Conservation (phyloP, 768 basidiomycete species). For the Mycena olivaceomarginata region DNA sequence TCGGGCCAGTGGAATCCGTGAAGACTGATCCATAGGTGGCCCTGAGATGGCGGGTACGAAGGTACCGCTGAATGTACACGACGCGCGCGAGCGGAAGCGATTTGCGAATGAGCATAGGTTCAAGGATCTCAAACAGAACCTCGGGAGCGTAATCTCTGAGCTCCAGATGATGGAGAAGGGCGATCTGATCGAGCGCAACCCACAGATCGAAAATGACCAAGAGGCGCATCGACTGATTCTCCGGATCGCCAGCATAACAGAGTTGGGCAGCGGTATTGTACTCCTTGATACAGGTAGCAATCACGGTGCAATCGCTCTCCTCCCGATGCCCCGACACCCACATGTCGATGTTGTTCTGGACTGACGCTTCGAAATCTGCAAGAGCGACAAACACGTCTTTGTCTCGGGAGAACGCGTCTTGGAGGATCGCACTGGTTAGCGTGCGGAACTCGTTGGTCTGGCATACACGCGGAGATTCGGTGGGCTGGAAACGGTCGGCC, state of each 20-base stretch:
- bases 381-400: constrained; percentile 16
- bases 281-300: constrained; percentile 50
- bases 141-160: constrained; percentile 67
- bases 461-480: constrained; percentile 12
- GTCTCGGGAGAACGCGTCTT: constrained; percentile 1
- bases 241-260: constrained; percentile 58
- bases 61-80: constrained; percentile 50
- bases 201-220: constrained; percentile 69
- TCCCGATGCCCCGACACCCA: background rate
- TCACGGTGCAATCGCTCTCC: constrained; percentile 40
- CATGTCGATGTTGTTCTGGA: constrained; percentile 16
- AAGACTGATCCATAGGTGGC: constrained; percentile 56
- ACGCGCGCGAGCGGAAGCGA: constrained; percentile 52
- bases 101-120: constrained; percentile 62
- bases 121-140: constrained; percentile 58
- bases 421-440: constrained; percentile 7
- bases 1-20: constrained; percentile 38
- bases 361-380: constrained; percentile 12
- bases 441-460: constrained; percentile 11
- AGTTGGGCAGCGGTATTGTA: constrained; percentile 52
- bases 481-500: background rate
- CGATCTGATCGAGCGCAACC: constrained; percentile 65
- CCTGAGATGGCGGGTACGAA: constrained; percentile 51
- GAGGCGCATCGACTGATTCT: constrained; percentile 64
- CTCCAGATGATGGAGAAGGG: constrained; percentile 57